Conservation (phyloP, 2,329 filamentous ascomycete species). For the Aureobasidium zeae region DNA sequence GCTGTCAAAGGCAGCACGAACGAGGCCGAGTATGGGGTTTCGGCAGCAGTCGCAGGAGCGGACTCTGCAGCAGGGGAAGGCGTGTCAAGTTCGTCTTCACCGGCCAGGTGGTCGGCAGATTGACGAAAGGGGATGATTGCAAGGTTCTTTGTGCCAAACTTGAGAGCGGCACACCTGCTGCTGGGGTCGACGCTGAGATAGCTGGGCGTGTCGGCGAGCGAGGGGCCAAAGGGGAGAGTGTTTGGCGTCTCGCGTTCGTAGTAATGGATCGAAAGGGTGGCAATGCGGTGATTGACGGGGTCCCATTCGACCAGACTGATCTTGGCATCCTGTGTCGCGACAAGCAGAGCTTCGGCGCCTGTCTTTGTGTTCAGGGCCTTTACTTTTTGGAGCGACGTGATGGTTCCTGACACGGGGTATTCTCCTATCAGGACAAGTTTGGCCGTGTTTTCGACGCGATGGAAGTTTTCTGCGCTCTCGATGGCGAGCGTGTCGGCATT, state of each 20-base stretch:
- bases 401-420: slow-evolving; percentile 70
- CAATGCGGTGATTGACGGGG: slow-evolving; percentile 64
- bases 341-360: slow-evolving; percentile 71
- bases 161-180: slow-evolving; percentile 86
- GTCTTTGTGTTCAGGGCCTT: slow-evolving; percentile 64
- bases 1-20: slow-evolving; percentile 88
- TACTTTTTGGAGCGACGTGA: slow-evolving; percentile 73
- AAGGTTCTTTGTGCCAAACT: slow-evolving; percentile 79
- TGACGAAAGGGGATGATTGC: slow-evolving; percentile 92
- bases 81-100: slow-evolving; percentile 63
- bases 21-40: slow-evolving; percentile 74
- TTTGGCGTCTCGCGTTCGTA: slow-evolving; percentile 90
- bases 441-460: slow-evolving; percentile 37
- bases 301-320: slow-evolving; percentile 93
- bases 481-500: slow-evolving; percentile 15
- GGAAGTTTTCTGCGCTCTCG: slow-evolving; percentile 8
- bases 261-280: slow-evolving; percentile 91
- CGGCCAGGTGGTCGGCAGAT: slow-evolving; percentile 74
- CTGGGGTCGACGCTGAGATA: slow-evolving; percentile 81
- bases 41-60: slow-evolving; percentile 18
- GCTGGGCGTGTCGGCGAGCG: slow-evolving; percentile 66
- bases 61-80: slow-evolving; percentile 22
- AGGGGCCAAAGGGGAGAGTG: slow-evolving; percentile 70
- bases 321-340: slow-evolving; percentile 85
- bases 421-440: slow-evolving; percentile 81